phyloP scores from a whole-genome alignment of 2,329 filamentous ascomycete species.

The Xylariaceae sp. region DNA sequence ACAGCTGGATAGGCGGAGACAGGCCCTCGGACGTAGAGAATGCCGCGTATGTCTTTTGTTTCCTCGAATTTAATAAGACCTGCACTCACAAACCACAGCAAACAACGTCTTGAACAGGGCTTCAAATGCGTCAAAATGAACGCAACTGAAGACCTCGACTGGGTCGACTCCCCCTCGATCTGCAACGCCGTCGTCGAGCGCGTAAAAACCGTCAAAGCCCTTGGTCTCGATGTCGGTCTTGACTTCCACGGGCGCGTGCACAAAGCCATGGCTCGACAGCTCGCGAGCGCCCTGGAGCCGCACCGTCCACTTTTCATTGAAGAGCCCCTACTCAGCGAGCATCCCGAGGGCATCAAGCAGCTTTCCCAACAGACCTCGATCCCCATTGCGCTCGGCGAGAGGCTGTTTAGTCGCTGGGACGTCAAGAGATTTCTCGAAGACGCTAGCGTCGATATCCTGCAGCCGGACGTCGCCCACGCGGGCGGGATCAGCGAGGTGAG shows the following conservation, averaged over 20 bases:
- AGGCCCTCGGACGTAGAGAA: conserved; percentile 60
- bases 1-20: conserved; percentile 75
- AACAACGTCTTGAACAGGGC: conserved; percentile 54
- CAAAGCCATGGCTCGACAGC: conserved; percentile 75
- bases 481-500: conserved; percentile 68
- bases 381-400: conserved; percentile 68
- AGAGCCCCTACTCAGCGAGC: conserved; percentile 66
- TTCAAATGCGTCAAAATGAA: conserved; percentile 74
- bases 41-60: conserved; percentile 46
- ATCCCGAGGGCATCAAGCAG: conserved; percentile 59
- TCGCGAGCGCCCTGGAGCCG: conserved; percentile 61
- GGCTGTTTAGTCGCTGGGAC: conserved; percentile 64
- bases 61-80: background rate
- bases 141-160: conserved; percentile 68
- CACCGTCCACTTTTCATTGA: conserved; percentile 70
- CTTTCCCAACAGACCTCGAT: conserved; percentile 49
- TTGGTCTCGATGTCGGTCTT: conserved; percentile 67
- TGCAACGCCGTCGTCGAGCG: conserved; percentile 61
- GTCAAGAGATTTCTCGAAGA: conserved; percentile 66
- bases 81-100: conserved; percentile 33
- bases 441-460: conserved; percentile 63
- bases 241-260: conserved; percentile 76
- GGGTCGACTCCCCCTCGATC: conserved; percentile 65
- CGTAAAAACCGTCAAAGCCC: conserved; percentile 60
- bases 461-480: conserved; percentile 67